Conservation (phyloP, 2,329 filamentous ascomycete genomes). For the Penicillium palitans region DNA sequence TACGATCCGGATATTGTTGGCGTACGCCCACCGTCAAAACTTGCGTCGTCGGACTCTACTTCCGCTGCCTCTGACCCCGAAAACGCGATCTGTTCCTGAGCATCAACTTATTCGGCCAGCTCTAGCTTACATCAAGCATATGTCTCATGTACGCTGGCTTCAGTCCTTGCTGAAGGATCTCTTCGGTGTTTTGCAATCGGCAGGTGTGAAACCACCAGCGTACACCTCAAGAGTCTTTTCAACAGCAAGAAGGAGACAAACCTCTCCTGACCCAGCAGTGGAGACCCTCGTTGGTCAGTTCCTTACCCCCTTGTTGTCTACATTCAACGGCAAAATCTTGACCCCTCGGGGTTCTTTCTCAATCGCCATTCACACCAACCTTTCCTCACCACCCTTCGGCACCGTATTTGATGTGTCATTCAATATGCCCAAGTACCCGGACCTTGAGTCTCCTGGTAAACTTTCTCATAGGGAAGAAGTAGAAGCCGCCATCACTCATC, state of each 20-base stretch:
- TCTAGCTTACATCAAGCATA: slow-evolving; percentile 55
- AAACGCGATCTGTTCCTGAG: slow-evolving; percentile 51
- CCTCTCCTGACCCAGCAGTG: slow-evolving; percentile 22
- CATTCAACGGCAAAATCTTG: slow-evolving; percentile 40
- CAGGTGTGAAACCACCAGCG: slow-evolving; percentile 32
- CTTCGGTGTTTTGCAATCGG: slow-evolving; percentile 33
- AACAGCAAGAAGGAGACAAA: slow-evolving; percentile 20
- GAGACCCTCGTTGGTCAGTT: slow-evolving; percentile 48
- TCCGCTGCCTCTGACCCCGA: slow-evolving; percentile 56
- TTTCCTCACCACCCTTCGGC: slow-evolving; percentile 36
- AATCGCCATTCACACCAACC: slow-evolving; percentile 40
- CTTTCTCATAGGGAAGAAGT: slow-evolving; percentile 38
- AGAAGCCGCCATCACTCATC: slow-evolving; percentile 36
- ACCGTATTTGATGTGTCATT: slow-evolving; percentile 43
- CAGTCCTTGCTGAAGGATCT: slow-evolving; percentile 36
- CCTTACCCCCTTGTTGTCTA: slow-evolving; percentile 46
- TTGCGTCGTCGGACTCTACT: slow-evolving; percentile 64
- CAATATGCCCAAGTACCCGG: slow-evolving; percentile 32
- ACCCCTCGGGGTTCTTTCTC: slow-evolving; percentile 38
- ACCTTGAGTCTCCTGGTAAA: slow-evolving; percentile 35
- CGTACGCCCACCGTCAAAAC: slow-evolving; percentile 75
- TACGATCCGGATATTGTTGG: slow-evolving; percentile 72
- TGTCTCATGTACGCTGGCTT: slow-evolving; percentile 37
- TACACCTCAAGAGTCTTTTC: slow-evolving; percentile 30
- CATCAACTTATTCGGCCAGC: slow-evolving; percentile 62